Evolutionary conservation across 2,329 filamentous ascomycete genomes (phyloP), one percentile per base, ranked within the genome.

Genomic region (Nemania sp.): DNA sequence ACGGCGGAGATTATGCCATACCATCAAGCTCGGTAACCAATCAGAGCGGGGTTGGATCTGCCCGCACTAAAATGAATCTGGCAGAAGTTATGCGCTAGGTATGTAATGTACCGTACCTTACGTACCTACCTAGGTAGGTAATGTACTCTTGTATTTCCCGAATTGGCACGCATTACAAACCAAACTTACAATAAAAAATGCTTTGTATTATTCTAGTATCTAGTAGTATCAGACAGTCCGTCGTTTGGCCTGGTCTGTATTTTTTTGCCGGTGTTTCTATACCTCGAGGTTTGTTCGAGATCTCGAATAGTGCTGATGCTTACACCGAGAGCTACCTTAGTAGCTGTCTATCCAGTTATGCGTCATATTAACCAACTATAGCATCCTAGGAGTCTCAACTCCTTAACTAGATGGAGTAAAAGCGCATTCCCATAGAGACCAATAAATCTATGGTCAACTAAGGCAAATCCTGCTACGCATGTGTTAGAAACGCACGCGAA

Each of bases 1-100:
- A 69, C 60, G 29, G 64, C 29, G 55, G 59, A 61, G 62, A 61
- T 60, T 61, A n/a, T 20, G 11, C 26, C 5, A n/a, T 20, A 8
- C 26, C 5, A 27, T 35, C 26, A 24, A 45, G 29, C n/a, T 65
- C 15, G 55, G 53, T 64, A 64, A 11, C 67, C 67, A 69, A 69
- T 67, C 56, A 63, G 53, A 55, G 22, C 22, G 13, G 20, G 7
- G 11, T 43, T 24, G 8, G 32, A 20, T 3, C 20, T 61, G 6
- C 15, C 38, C 27, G 52, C 64, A 45, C 35, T 3, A 49, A 55
- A 24, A 38, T 52, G 20, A 29, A 49, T 49, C 5, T 24, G 2
- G 45, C n/a, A 22, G 49, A 10, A 47, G 45, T 47, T 20, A 5
- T 27, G 24, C 20, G n/a, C 29, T 55, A 41, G 20, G 4, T 56